Base-by-base conservation (phyloP, 2,329 filamentous ascomycete genomes). In the Torrubiella hemipterigena region DNA sequence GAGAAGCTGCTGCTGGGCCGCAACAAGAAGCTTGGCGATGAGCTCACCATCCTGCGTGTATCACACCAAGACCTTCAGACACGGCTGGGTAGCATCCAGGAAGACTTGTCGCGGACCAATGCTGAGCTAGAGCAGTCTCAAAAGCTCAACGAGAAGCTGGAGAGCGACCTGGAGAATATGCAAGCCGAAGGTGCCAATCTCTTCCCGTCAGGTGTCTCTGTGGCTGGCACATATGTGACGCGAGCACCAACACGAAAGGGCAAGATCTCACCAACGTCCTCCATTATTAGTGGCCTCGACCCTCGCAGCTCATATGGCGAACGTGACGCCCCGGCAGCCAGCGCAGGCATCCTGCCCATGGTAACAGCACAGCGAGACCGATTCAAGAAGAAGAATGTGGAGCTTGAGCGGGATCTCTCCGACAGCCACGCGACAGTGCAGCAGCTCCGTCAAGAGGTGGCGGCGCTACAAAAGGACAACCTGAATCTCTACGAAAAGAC, bases 281-380 rank as follows among this genome's bases (percentile, higher is more conserved):
- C 89, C 14, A 96, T 98, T 46, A 96, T 98, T 46, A 95, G 87
- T 37, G 91, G 91, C n/a, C 86, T 95, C 49, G 83, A 93, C 47
- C 77, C 81, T 15, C 69, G 73, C 26, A 63, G 36, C 12, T 40
- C 44, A 25, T 62, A 58, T 29, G 51, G 56, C 7, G 57, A 65
- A 23, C 60, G 67, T 12, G 81, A 85, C 28, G 65, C 77, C 7
- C 68, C 79, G 33, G 81, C 81, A 19, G 68, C 82, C 32, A 83
- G 84, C 3, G 83, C 83, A 0, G 85, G 87, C 10, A 95, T 98
- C 41, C 64, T 98, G 16, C 93, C n/a, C 20, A 98, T 98, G 93
- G 82, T 98, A 31, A 94, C 91, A 20, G 91, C 93, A 2, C 93
- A 98, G 58, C 80, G 91, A 38, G 91, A 98, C 58, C 84, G 91